phyloP scores from a whole-genome alignment of 257 asterid genomes.

The Solanum dulcamara region DNA sequence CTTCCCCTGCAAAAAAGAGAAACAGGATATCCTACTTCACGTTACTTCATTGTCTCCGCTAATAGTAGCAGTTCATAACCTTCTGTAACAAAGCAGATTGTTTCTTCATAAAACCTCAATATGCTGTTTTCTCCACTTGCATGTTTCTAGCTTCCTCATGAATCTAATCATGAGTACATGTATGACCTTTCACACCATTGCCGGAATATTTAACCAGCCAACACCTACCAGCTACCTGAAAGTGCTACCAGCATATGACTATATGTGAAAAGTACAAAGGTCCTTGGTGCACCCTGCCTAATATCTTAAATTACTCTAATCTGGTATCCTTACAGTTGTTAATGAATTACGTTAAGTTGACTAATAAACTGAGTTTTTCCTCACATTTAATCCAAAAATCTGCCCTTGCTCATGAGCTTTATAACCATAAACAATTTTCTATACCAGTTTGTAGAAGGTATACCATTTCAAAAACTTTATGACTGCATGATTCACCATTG shows the following conservation, averaged over 20 bases:
- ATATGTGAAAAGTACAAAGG: neutral
- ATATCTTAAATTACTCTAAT: neutral
- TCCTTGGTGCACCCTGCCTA: neutral
- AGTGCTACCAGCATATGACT: neutral
- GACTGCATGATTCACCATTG: neutral
- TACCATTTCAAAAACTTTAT: neutral
- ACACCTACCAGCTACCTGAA: neutral
- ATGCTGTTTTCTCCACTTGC: neutral
- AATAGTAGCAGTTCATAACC: neutral
- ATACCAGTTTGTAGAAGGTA: neutral
- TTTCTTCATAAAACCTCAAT: neutral
- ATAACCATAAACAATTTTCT: neutral
- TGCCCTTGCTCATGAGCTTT: neutral
- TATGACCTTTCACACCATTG: neutral
- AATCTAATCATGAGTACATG: neutral
- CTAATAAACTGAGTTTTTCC: neutral
- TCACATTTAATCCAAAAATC: neutral
- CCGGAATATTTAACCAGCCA: neutral
- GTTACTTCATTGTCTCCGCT: neutral
- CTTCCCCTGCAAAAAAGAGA: neutral
- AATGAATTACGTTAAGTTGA: neutral
- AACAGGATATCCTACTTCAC: neutral
- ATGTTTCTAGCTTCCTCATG: neutral
- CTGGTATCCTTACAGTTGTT: neutral
- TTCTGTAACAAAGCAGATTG: neutral